Conservation (phyloP, 345 rosid species). For the Rhodamnia argentea region DNA sequence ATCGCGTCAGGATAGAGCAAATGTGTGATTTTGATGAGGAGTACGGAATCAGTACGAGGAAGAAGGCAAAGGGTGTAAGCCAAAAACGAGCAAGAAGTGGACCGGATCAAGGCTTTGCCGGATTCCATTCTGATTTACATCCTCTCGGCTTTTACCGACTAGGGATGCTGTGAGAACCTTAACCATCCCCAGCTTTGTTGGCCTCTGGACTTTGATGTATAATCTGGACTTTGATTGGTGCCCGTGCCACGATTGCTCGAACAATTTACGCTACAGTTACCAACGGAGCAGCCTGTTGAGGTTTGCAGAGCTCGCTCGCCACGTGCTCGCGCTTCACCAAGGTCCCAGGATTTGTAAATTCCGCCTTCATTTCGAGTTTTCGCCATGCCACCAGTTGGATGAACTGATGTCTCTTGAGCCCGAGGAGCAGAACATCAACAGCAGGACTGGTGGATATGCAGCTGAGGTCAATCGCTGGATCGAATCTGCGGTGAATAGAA, state of each 20-base stretch:
- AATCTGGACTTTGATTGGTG: constrained; percentile 6
- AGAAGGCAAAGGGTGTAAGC: background rate
- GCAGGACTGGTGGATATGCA: background rate
- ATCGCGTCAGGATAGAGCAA: background rate
- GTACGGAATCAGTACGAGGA: background rate
- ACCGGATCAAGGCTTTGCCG: constrained; percentile 5
- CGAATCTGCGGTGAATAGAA: background rate
- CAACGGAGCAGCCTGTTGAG: background rate
- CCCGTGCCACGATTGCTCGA: background rate
- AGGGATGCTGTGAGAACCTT: constrained; percentile 1
- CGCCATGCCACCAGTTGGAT: background rate
- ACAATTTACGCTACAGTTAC: background rate
- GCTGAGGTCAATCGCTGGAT: background rate
- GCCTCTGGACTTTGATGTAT: background rate
- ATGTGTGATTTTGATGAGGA: background rate
- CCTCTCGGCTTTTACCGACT: background rate
- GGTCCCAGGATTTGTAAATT: background rate
- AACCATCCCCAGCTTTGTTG: background rate
- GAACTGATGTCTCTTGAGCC: background rate
- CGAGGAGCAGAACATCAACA: background rate
- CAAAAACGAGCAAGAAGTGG: background rate
- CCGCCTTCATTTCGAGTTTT: background rate
- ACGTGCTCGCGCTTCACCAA: background rate
- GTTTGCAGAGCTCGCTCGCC: background rate
- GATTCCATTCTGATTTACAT: background rate